Evolutionary conservation across 2,329 filamentous ascomycete species (phyloP).

Genomic region (Fusarium sp.): DNA sequence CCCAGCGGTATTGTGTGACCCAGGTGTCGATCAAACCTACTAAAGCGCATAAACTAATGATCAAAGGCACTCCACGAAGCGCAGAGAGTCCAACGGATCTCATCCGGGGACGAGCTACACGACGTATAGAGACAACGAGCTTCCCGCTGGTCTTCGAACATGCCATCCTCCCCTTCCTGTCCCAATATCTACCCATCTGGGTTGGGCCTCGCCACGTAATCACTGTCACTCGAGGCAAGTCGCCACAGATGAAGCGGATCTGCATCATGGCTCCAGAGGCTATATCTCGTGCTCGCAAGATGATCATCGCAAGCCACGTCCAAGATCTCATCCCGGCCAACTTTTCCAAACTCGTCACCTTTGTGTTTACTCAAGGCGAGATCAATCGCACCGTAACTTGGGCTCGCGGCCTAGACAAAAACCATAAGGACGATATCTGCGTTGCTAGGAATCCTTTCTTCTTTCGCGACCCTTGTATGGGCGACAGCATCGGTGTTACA

Average conservation of each 20-base stretch:
- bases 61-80: conserved; percentile 48
- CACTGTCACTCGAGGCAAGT: conserved; percentile 57
- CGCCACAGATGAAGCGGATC: conserved; percentile 55
- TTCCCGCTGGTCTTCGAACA: conserved; percentile 63
- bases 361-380: conserved; percentile 58
- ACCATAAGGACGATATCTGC: conserved; percentile 60
- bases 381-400: conserved; percentile 57
- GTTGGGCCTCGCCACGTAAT: conserved; percentile 59
- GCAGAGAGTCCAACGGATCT: conserved; percentile 54
- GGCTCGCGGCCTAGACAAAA: conserved; percentile 57
- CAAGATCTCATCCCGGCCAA: conserved; percentile 58
- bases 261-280: conserved; percentile 58
- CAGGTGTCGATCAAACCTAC: neutral
- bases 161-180: conserved; percentile 60
- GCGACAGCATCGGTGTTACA: conserved; percentile 61
- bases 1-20: neutral
- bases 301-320: conserved; percentile 59
- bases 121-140: conserved; percentile 53
- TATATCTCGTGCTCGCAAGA: conserved; percentile 56
- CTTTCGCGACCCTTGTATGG: conserved; percentile 61
- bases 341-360: conserved; percentile 52
- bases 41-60: conserved; percentile 20
- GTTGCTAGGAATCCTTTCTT: conserved; percentile 60
- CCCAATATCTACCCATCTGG: conserved; percentile 60
- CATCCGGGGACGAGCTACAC: conserved; percentile 48